Evolutionary conservation across 495 filamentous ascomycete species (phyloP), one percentile per base, ranked within the genome.

Genomic region (Aspergillus funiculosus): DNA sequence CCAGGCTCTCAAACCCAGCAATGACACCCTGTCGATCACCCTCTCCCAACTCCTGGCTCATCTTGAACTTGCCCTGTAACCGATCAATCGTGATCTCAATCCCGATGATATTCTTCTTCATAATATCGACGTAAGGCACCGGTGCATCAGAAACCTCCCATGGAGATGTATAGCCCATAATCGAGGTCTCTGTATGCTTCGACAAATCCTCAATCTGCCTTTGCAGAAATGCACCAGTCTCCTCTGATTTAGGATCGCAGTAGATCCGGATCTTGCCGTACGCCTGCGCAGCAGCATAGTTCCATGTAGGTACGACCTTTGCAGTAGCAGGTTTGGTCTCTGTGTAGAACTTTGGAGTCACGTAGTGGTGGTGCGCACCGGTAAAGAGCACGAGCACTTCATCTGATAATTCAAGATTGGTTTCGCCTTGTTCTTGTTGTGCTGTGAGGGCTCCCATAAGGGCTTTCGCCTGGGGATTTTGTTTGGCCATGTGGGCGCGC

Each of bases 261-360:
- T 64, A 76, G 14, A 82, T 58, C 0, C 46, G 70, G 4, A 67
- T 64, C 0, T 56, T 67, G 8, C 78, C 77, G 51, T 80, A 80
- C 5, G 65, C 73, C 40, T 80, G 75, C 0, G 69, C 77, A 8
- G 76, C 77, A 1, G 74, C 57, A 48, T 81, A 82, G 52, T 80
- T 76, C 79, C 79, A 82, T 4, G 79, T 82, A 1, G 77, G 77
- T 2, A 78, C 78, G 1, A 81, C 76, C 48, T 80, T 82, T 4
- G 67, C 75, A 0, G 70, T 76, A 3, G 39, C 54, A 1, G 72
- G 75, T 49, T 81, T 81, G 6, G 77, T 77, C 48, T 75, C 69
- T 8, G 59, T 66, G 58, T 80, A 82, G 60, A 79, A 80, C 31
- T 79, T 74, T 6, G 79, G 78, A 8, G 77, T 77, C 26, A 82